These are phyloP conservation scores for Deuterostichococcus epilithicus DNA, from an alignment of 139 green algal species.

Conservation along the genomic window DNA sequence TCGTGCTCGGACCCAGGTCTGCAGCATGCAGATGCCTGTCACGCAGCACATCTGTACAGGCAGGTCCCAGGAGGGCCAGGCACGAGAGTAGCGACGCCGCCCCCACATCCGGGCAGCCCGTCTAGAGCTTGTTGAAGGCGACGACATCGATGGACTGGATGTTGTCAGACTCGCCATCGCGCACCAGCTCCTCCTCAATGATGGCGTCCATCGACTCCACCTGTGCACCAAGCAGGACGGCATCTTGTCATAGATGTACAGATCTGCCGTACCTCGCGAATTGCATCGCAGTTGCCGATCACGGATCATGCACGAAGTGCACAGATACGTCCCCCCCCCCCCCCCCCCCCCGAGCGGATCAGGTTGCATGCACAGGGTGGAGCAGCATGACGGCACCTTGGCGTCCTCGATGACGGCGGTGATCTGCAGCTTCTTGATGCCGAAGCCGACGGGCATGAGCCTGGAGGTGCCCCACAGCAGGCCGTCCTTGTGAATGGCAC, in stretches of 20 bases:
- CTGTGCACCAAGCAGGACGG: background rate
- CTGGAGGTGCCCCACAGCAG: constrained; percentile 60
- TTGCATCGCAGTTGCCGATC: background rate
- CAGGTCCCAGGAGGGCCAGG: no score
- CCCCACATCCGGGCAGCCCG: no score
- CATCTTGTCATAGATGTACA: no score
- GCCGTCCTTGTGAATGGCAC: constrained; percentile 51
- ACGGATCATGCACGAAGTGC: no score
- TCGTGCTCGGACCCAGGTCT: no score
- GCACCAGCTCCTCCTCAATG: constrained; percentile 59
- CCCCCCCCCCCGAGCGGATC: no score
- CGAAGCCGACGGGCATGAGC: constrained; percentile 54
- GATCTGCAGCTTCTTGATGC: constrained; percentile 73
- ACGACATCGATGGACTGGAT: constrained; percentile 64
- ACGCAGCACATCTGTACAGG: background rate
- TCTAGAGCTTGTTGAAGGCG: constrained; percentile 62
- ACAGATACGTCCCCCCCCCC: no score
- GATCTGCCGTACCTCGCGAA: no score
- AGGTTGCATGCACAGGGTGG: no score
- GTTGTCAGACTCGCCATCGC: constrained; percentile 45
- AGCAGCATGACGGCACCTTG: no score
- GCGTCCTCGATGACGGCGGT: constrained; percentile 66
- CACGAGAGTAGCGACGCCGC: no score
- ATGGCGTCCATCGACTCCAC: constrained; percentile 56
- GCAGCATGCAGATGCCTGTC: no score